Evolutionary conservation across 2,329 filamentous ascomycete genomes (phyloP).

Genomic region (Waltergamsia citrina): DNA sequence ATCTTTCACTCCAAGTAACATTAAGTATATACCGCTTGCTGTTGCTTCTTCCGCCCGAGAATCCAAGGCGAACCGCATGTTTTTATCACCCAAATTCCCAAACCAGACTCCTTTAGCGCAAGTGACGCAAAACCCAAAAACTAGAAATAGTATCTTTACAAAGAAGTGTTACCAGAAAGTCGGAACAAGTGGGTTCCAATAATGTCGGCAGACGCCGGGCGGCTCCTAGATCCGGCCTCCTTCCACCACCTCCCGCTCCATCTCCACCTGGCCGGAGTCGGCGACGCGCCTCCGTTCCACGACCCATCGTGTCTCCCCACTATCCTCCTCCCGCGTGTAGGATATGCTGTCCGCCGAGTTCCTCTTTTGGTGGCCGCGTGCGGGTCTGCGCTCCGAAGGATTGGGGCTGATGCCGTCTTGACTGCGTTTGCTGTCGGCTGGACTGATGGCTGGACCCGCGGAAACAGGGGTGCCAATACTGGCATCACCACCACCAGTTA

Average conservation of each 20-base stretch:
- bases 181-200: background rate
- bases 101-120: too few relatives aligned
- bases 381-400: conserved; percentile 12
- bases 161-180: background rate
- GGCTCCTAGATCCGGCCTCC: conserved; percentile 38
- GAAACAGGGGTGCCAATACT: conserved; percentile 6
- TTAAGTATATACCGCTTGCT: too few relatives aligned
- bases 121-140: background rate
- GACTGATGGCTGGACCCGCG: conserved; percentile 6
- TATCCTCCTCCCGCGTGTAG: conserved; percentile 56
- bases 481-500: background rate
- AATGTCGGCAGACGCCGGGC: background rate
- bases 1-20: too few relatives aligned
- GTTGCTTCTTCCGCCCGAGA: too few relatives aligned
- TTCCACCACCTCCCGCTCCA: conserved; percentile 55
- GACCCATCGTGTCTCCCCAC: conserved; percentile 55
- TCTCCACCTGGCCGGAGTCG: conserved; percentile 54
- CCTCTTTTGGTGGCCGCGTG: conserved; percentile 37
- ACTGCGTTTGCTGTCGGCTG: conserved; percentile 1
- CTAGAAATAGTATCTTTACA: background rate
- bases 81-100: too few relatives aligned
- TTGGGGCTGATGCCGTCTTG: conserved; percentile 1
- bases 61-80: background rate
- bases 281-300: conserved; percentile 58
- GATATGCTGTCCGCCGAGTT: conserved; percentile 60